Conservation (phyloP, 768 basidiomycete genomes). For the Amanita exitialis region DNA sequence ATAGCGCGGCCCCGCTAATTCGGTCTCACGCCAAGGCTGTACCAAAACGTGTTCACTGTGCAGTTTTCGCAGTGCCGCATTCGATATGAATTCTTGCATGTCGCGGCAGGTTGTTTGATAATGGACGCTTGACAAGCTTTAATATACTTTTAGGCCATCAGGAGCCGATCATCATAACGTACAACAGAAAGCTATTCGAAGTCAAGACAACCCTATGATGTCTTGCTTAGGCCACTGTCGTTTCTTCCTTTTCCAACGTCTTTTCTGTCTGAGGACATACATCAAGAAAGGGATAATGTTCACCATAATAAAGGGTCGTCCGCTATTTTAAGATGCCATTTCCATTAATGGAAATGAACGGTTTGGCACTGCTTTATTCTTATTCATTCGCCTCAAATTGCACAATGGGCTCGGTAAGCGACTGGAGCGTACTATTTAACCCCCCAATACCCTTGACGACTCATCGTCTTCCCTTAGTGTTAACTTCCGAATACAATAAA, state of each 20-base stretch:
- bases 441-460: not conserved
- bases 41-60: not conserved
- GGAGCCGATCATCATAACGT: too few relatives aligned
- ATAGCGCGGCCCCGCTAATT: too few relatives aligned
- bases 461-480: not conserved
- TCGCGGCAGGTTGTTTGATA: too few relatives aligned
- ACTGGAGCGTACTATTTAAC: not conserved
- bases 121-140: too few relatives aligned
- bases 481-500: not conserved
- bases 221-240: too few relatives aligned
- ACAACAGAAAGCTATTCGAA: too few relatives aligned
- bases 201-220: too few relatives aligned
- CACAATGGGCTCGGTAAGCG: conserved; percentile 1
- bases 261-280: not conserved
- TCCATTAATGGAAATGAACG: not conserved
- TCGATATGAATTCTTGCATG: too few relatives aligned
- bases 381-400: not conserved
- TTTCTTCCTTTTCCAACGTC: too few relatives aligned
- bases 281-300: not conserved
- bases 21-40: not conserved
- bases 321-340: not conserved
- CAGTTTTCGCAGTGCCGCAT: too few relatives aligned
- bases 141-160: too few relatives aligned
- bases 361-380: not conserved
- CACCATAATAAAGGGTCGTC: not conserved